Conservation (phyloP, 2,329 filamentous ascomycete species). For the Apiospora arundinis region DNA sequence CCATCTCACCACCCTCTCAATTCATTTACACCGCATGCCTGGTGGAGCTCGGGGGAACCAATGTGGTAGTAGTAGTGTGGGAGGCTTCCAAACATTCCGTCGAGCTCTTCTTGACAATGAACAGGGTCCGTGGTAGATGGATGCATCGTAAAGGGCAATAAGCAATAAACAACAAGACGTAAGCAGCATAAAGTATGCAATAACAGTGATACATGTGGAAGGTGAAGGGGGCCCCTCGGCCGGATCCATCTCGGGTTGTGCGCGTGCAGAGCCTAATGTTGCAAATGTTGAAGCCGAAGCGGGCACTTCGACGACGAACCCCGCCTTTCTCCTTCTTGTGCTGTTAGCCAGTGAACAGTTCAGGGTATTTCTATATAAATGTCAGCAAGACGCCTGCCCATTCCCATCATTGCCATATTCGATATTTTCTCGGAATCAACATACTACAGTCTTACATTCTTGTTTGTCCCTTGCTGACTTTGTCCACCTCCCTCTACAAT, state of each 20-base stretch:
- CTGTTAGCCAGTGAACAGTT: no score
- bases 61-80: background rate
- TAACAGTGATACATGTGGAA: background rate
- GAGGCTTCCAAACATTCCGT: no score
- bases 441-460: no score
- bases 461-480: no score
- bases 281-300: background rate
- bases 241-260: constrained; percentile 3
- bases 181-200: background rate
- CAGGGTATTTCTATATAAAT: no score
- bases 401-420: no score
- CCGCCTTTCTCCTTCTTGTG: no score
- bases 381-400: no score
- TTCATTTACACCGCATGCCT: background rate
- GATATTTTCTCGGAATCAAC: no score
- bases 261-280: background rate
- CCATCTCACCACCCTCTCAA: background rate
- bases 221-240: background rate
- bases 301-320: background rate
- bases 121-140: background rate
- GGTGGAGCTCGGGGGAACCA: background rate
- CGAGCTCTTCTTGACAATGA: no score
- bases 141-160: background rate
- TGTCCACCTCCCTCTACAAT: no score
- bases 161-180: background rate